Evolutionary conservation across 1,139 yeast genomes (phyloP).

Genomic region (Suhomyces maxii): DNA sequence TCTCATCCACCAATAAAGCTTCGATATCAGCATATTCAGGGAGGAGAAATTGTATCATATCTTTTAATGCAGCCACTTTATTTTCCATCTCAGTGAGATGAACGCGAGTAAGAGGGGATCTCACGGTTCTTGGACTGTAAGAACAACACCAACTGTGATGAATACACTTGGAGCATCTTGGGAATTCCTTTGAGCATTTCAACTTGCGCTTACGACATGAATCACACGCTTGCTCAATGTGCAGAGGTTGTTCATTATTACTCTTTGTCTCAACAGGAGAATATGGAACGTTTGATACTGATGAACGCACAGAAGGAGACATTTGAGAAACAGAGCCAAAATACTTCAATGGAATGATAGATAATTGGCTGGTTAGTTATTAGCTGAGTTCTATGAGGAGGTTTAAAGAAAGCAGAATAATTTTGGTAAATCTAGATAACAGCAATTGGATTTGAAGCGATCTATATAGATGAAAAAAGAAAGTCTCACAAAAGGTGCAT

Average conservation of each 20-base stretch:
- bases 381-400: background rate
- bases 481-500: slow-evolving; percentile 5
- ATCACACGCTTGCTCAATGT: slow-evolving; percentile 56
- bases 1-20: slow-evolving; percentile 22
- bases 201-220: slow-evolving; percentile 59
- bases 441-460: slow-evolving; percentile 4
- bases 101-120: slow-evolving; percentile 82
- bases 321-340: background rate
- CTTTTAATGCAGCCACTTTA: slow-evolving; percentile 56
- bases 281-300: slow-evolving; percentile 3
- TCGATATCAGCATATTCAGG: slow-evolving; percentile 30
- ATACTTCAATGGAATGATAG: background rate
- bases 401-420: background rate
- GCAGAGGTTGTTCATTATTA: slow-evolving; percentile 6
- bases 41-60: slow-evolving; percentile 44
- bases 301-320: background rate
- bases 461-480: slow-evolving; percentile 10
- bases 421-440: background rate
- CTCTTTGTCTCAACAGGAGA: slow-evolving; percentile 9
- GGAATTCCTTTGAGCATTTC: slow-evolving; percentile 63
- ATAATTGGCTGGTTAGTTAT: background rate
- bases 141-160: slow-evolving; percentile 73
- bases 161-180: slow-evolving; percentile 74
- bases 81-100: slow-evolving; percentile 77
- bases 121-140: slow-evolving; percentile 72